Percentiles rank a stretch among this genome's conserved stretches.
Conservation (phyloP, 2,329 filamentous ascomycete species). For the Phymatotrichopsis omnivora region DNA sequence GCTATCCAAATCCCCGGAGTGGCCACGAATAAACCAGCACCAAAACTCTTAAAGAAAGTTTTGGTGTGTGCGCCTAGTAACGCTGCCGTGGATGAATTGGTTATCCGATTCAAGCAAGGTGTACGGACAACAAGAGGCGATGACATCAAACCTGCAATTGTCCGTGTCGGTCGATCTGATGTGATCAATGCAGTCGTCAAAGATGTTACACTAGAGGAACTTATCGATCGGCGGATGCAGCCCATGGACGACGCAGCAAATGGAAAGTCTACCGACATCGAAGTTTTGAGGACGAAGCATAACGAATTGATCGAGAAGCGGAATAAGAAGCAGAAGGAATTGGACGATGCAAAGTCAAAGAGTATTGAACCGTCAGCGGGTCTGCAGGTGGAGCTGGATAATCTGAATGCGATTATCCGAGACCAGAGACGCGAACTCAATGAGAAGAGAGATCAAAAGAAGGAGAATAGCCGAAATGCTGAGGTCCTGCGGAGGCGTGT, state of each 20-base stretch:
- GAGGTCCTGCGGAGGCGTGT: conserved; percentile 75
- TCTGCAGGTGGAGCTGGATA: conserved; percentile 67
- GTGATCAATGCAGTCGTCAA: conserved; percentile 81
- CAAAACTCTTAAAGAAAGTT: conserved; percentile 61
- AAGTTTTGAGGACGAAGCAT: conserved; percentile 46
- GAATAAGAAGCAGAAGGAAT: conserved; percentile 30
- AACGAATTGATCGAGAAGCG: conserved; percentile 55
- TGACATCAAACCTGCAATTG: conserved; percentile 67
- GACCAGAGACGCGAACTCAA: conserved; percentile 71
- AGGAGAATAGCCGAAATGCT: conserved; percentile 67
- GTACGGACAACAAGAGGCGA: conserved; percentile 67
- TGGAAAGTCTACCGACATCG: conserved; percentile 35
- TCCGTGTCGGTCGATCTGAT: conserved; percentile 82
- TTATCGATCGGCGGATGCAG: conserved; percentile 62
- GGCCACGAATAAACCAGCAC: conserved; percentile 33
- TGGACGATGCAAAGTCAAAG: conserved; percentile 55
- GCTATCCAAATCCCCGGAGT: conserved; percentile 31
- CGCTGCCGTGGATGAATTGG: conserved; percentile 90
- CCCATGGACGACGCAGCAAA: conserved; percentile 32
- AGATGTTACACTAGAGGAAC: conserved; percentile 86
- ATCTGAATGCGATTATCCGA: conserved; percentile 61
- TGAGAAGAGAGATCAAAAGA: conserved; percentile 73
- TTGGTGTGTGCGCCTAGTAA: conserved; percentile 98
- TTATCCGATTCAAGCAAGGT: conserved; percentile 81
- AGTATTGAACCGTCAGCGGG: conserved; percentile 36